A percentile compares a stretch with the other conserved stretches of the same genome.
phyloP scores from a whole-genome alignment of 331 rosid species.

The Saraca asoca region DNA sequence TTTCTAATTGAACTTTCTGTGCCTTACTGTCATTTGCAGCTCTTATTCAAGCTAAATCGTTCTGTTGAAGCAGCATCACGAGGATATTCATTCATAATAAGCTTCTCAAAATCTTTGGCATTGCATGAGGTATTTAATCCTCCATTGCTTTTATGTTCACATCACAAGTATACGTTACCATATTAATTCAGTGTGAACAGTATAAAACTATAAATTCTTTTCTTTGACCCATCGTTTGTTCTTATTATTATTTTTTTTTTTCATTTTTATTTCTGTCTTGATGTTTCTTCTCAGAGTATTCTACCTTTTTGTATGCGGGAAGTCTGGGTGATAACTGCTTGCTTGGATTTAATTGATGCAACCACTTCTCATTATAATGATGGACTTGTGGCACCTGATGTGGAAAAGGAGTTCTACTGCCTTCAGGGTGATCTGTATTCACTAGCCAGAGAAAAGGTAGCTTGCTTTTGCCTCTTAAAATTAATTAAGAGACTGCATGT shows the following conservation, averaged over 20 bases:
- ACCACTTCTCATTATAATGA: constrained; percentile 70
- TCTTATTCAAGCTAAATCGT: constrained; percentile 86
- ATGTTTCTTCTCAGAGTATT: constrained; percentile 64
- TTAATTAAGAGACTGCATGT: constrained; percentile 10
- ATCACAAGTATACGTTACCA: constrained; percentile 18
- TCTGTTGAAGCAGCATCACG: constrained; percentile 90
- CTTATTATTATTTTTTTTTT: constrained; percentile 16
- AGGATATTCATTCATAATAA: constrained; percentile 88
- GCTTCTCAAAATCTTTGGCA: constrained; percentile 86
- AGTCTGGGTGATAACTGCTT: constrained; percentile 93
- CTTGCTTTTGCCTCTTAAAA: constrained; percentile 16
- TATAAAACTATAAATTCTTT: constrained; percentile 5
- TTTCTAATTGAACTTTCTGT: constrained; percentile 30
- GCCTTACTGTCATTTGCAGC: constrained; percentile 55
- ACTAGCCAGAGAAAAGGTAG: constrained; percentile 92
- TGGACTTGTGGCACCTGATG: constrained; percentile 65
- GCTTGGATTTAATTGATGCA: constrained; percentile 73
- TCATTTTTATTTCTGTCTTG: constrained; percentile 3
- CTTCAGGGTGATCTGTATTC: constrained; percentile 93
- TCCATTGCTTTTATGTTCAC: background rate
- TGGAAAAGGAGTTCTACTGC: constrained; percentile 88
- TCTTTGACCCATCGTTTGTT: too few relatives aligned
- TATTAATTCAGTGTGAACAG: constrained; percentile 29
- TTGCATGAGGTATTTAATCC: constrained; percentile 66
- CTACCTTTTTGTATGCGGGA: constrained; percentile 96